These are phyloP conservation scores for Blastosporella zonata DNA, from an alignment of 1,284 basidiomycete genomes.

Conservation along the genomic window DNA sequence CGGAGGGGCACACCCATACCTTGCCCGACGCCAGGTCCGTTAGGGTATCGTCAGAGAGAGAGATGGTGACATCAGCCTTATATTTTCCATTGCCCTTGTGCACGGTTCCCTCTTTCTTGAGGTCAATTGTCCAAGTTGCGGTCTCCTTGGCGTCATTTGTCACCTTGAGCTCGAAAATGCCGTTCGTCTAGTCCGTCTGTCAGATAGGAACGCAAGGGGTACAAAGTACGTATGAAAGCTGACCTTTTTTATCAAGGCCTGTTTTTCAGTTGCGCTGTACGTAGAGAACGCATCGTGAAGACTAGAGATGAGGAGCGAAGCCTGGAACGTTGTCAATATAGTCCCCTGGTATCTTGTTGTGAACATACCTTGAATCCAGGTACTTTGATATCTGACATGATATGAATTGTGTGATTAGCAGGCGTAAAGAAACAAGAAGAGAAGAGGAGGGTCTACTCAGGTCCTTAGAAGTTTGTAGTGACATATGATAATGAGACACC, in stretches of 20 bases:
- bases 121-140: conserved; percentile 90
- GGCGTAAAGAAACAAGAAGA: neutral
- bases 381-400: conserved; percentile 56
- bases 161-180: conserved; percentile 87
- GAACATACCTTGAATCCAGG: conserved; percentile 53
- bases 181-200: conserved; percentile 66
- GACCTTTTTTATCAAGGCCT: conserved; percentile 85
- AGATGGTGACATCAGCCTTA: conserved; percentile 76
- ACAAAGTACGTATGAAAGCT: neutral
- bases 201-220: neutral
- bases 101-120: conserved; percentile 86
- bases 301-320: conserved; percentile 65
- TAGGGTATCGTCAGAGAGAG: conserved; percentile 72
- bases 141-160: conserved; percentile 78
- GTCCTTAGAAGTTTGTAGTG: conserved; percentile 14
- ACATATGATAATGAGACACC: conserved; percentile 15
- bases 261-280: conserved; percentile 73
- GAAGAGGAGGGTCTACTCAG: conserved; percentile 3
- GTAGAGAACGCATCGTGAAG: conserved; percentile 63
- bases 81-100: conserved; percentile 76
- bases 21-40: conserved; percentile 66
- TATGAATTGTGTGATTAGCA: neutral
- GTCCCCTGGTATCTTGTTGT: neutral
- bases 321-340: conserved; percentile 37
- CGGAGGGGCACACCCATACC: conserved; percentile 33